Conservation (phyloP, 768 basidiomycete species). For the Podaxis sp. region DNA sequence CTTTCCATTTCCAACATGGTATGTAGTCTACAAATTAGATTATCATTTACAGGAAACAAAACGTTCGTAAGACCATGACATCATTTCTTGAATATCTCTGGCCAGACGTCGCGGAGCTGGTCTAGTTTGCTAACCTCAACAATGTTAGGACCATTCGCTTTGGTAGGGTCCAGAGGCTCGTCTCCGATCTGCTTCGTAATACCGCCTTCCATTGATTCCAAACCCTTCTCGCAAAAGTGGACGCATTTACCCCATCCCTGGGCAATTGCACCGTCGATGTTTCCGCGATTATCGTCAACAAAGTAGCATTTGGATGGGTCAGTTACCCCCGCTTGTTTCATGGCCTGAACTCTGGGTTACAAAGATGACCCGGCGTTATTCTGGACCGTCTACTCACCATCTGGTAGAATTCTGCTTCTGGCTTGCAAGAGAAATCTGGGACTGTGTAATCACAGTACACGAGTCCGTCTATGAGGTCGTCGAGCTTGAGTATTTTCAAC, state of each 20-base stretch:
- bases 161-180: constrained; percentile 29
- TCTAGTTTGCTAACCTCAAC: constrained; percentile 56
- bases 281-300: constrained; percentile 72
- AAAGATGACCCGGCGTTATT: background rate
- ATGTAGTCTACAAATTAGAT: constrained; percentile 2
- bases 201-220: constrained; percentile 64
- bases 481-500: constrained; percentile 66
- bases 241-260: constrained; percentile 74
- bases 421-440: constrained; percentile 75
- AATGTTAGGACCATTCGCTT: constrained; percentile 42
- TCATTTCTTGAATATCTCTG: constrained; percentile 59
- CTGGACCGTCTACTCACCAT: constrained; percentile 37
- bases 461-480: constrained; percentile 72
- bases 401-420: constrained; percentile 68
- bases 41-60: background rate
- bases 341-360: constrained; percentile 45
- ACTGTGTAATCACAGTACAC: constrained; percentile 77
- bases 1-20: background rate
- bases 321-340: constrained; percentile 54
- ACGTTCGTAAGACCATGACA: background rate
- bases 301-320: constrained; percentile 77
- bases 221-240: constrained; percentile 71
- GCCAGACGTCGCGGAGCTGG: constrained; percentile 70
- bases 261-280: constrained; percentile 63
- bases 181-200: constrained; percentile 46